Evolutionary conservation across 352 stramenopile species (phyloP), one percentile per base, ranked within the genome.

Genomic region (Phytophthora cactorum): DNA sequence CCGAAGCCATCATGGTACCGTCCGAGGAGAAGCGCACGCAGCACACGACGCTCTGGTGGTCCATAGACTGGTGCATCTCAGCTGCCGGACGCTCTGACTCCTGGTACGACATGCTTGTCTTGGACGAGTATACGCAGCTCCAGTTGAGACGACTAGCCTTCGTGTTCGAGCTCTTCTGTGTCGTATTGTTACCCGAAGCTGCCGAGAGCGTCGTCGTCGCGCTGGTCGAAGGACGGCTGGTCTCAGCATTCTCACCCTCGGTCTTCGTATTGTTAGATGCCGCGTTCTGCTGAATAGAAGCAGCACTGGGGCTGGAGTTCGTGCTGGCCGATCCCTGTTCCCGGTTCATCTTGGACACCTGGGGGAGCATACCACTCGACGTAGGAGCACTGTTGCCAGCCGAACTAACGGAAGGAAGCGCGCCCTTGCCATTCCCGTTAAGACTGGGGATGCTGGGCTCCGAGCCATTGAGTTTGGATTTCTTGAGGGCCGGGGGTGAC

Each of bases 1-100:
- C 88, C 1, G 84, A 92, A 15, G 88, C 88, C 84, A 96, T 89
- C 83, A 94, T 93, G 11, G 84, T 89, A 44, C 88, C 88, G 38
- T 96, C 88, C 32, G 84, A 82, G 29, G 86, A 94, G 57, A 96
- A 93, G 6, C 88, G 86, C 11, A 96, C 88, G 60, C 88, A 92
- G 74, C 88, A 96, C 14, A 96, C 88, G 4, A 96, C 88, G 69
- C 88, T 96, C 59, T 96, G 88, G 70, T 96, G 88, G 71, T 96
- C 86, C 82, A 96, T 91, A n/a, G 86, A 90, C 62, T 94, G 84
- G 52, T 93, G 84, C 81, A 96, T 91, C 66, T 96, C 88, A 4
- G 87, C 86, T 5, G 78, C 82, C 0, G 88, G 88, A n/a, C 88
- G 84, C 63, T 96, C 88, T 46, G 83, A 88, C 45, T 96, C 88